Base-by-base conservation (phyloP, 352 stramenopile species). In the Phytophthora ramorum region DNA sequence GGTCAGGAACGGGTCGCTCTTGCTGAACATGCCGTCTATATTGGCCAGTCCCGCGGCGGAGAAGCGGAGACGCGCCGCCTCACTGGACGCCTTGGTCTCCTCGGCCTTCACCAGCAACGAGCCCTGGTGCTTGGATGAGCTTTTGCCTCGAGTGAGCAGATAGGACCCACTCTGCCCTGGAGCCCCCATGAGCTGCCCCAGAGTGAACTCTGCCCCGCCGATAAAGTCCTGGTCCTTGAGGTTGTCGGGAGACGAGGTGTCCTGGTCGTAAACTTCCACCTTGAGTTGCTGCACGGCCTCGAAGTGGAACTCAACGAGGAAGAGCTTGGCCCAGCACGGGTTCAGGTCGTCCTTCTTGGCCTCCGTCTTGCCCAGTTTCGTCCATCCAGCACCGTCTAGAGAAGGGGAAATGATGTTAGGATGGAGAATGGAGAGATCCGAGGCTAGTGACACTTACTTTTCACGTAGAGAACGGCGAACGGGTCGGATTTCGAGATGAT, bases 191-290 rank as follows among this genome's bases (percentile, higher is more conserved):
- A 97, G 49, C 51, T 95, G 78, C 0, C 85, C 87, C 35, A 96
- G 60, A 19, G 79, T 90, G 66, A 96, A 96, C 56, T 92, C 72
- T 44, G 73, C 76, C 1, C 71, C 65, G 28, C 89, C 90, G 34
- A 97, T 91, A 57, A 87, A 83, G 54, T 91, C 90, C 37, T 96
- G 78, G 12, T 91, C 75, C 19, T 78, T 81, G 57, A 85, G 76
- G 48, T 83, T 85, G 17, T 78, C 76, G 12, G 79, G 68, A 17
- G 75, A 76, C 34, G 71, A 69, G 17, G 76, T 86, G 77, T 98
- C 91, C 66, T 93, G 73, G 73, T 97, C 85, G 49, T 94, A 97
- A 2, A 97, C 78, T 34, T 93, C 83, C 54, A 98, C 81, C 46
- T 91, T 83, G 30, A 96, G 73, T 5, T 84, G 78, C 67, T 98